Base-by-base conservation (phyloP, 169 alveolate genomes). In the Plasmodium berghei region DNA sequence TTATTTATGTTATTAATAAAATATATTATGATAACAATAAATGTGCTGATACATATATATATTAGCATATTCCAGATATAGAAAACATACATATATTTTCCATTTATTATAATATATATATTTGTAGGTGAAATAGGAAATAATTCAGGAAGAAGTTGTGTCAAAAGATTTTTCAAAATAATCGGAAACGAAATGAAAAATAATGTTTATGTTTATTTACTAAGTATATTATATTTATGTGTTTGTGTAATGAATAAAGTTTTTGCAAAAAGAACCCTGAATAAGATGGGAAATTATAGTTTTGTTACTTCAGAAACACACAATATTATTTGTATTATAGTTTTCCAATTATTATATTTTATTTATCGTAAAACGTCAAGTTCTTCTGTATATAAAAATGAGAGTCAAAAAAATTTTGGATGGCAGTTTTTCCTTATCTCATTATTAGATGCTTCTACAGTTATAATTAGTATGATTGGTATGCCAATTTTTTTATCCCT, bases 171-270 rank as follows among this genome's bases (percentile, higher is more conserved):
- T 45, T 46, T 22, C 14, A 26, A 63, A 6, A 54, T 75, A 1
- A 55, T 52, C 1, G 42, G 24, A 14, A 0, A 61, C 48, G 89
- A 75, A 52, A 56, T 75, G 1, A 26, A 34, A 56, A 52, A 62
- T 5, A 75, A 63, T 16, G 40, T 75, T 45, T 49, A 34, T 49
- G 45, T 75, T n/a, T 75, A 61, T 42, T 6, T 63, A 0, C 26
- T 75, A 14, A 63, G 64, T 18, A 46, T 75, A 8, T 5, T 61
- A n/a, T 75, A 75, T 67, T 49, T 75, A 20, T 24, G 73, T 9
- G 75, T 75, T 6, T 63, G 89, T 75, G 89, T 75, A 63, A 75
- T 75, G 89, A 63, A 63, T 63, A 75, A 75, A 62, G 28, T 75
- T 9, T 48, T 75, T 14, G 75, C 89, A 24, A 75, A 75, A 63